Percentiles rank a stretch among this genome's conserved stretches.
These are phyloP conservation scores for Russula brevipes DNA, from an alignment of 768 basidiomycete species.

Conservation along the genomic window DNA sequence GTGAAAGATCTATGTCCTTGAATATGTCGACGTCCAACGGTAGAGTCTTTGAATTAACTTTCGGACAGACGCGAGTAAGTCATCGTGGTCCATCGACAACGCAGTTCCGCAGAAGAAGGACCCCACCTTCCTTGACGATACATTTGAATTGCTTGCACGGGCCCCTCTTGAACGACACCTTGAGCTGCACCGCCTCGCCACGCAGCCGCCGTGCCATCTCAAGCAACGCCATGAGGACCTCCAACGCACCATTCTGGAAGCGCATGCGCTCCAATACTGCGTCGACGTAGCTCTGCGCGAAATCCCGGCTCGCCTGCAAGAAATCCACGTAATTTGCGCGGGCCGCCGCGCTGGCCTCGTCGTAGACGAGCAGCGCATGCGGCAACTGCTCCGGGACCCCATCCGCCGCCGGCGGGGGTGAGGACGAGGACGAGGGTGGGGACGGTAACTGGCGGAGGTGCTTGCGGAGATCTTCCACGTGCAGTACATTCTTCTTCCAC, in stretches of 20 bases:
- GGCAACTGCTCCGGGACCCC: too few relatives aligned
- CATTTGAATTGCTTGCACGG: neutral
- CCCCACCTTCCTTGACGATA: neutral
- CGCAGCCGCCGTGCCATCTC: neutral
- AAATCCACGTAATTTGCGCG: neutral
- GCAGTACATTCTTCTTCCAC: neutral
- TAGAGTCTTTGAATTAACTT: neutral
- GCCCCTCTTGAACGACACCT: neutral
- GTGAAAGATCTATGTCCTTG: neutral
- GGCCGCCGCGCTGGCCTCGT: neutral
- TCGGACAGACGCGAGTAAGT: neutral
- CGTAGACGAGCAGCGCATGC: neutral
- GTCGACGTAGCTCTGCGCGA: conserved; percentile 2
- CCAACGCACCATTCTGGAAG: neutral
- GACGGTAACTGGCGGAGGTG: neutral
- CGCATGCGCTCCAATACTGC: neutral
- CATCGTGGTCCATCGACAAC: too few relatives aligned
- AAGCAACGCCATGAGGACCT: neutral
- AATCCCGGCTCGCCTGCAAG: neutral
- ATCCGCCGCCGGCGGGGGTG: too few relatives aligned
- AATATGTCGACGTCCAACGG: neutral
- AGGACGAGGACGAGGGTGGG: too few relatives aligned
- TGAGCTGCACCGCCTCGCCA: neutral
- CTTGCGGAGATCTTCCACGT: neutral
- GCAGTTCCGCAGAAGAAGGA: too few relatives aligned